Evolutionary conservation across 2,329 filamentous ascomycete species (phyloP), one percentile per base, ranked within the genome.

Genomic region (Pseudophaeomoniella oleicola): DNA sequence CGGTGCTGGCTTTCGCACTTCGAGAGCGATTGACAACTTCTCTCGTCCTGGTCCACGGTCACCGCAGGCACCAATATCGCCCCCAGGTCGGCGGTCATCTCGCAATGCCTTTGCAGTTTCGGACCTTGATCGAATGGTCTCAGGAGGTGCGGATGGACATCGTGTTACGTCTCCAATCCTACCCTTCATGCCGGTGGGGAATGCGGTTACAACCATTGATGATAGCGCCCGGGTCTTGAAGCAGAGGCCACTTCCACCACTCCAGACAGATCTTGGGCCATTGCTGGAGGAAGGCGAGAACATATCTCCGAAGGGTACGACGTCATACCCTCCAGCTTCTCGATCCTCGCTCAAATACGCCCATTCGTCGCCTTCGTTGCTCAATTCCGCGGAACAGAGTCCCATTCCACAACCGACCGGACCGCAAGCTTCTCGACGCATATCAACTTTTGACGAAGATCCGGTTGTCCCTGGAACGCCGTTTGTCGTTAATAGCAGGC

Each of bases 11-110:
- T 37, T 44, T 30, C 41, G 51, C 27, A 46, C 54, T 36, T 60
- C 61, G 34, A 58, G 58, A 30, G 54, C 52, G 10, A 56, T 65
- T 15, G 69, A 72, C 39, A 72, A 69, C 46, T 72, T 72, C 47
- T 72, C 68, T 16, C 63, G 66, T n/a, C 66, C 67, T 3, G 62
- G 60, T 16, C 52, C 64, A 3, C 59, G 55, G 41, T 49, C 55
- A 41, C 55, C 58, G 19, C 54, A 54, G 17, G 52, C 57, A 19
- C 56, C 51, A 22, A 48, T 54, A 30, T 52, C 56, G 12, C 57
- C 59, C 15, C 57, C 57, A 5, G 54, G 14, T 30, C 34, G 34
- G 4, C 17, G 18, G n/a, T 36, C 34, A 11, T 36, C 34, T 5
- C 34, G 34, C 17, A 36, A 30, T 15, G 34, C 22, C 14, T 36